Evolutionary conservation across 257 asterid genomes (phyloP), one percentile per base, ranked within the genome.

Genomic region (Nicotiana noctiflora): DNA sequence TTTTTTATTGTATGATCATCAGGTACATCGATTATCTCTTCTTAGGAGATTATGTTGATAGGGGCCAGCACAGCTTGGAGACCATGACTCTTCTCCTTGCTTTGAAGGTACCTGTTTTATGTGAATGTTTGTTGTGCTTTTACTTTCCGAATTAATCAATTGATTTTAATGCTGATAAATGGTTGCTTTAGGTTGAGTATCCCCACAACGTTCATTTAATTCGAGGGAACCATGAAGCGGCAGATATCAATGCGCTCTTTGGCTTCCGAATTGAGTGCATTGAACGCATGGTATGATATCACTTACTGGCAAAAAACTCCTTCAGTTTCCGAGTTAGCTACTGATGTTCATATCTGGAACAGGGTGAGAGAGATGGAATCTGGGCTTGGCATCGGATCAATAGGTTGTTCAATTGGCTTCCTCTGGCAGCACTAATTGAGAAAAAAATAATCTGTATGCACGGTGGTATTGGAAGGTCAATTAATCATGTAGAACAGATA

Each of bases 321-420:
- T 62, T 55, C 60, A 37, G 62, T 76, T 79, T 68, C 68, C 59
- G 76, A 72, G 59, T 25, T 59, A 79, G 40, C 76, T 80, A 23
- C 80, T 85, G 75, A 79, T 29, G 44, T 23, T 83, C 74, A 77
- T 37, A 55, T 86, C 79, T 80, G 80, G 84, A 84, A 76, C 89
- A 96, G 99, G 98, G 99, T 78, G 99, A 96, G 90, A 92, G 99
- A 89, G 99, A 96, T 88, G 99, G 99, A 84, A 94, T 96, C 61
- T 96, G 99, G 98, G 88, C 92, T 52, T 94, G 99, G 99, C 98
- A 96, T 82, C 93, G 98, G 80, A 92, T 96, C 82, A 96, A 96
- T 83, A 88, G 98, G 86, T 85, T 96, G 87, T 94, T 96, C 84
- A 96, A 96, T 86, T 96, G 98, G 99, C 98, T 96, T 85, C 99